phyloP scores from a whole-genome alignment of 1,139 yeast species.

The Candida gigantensis region DNA sequence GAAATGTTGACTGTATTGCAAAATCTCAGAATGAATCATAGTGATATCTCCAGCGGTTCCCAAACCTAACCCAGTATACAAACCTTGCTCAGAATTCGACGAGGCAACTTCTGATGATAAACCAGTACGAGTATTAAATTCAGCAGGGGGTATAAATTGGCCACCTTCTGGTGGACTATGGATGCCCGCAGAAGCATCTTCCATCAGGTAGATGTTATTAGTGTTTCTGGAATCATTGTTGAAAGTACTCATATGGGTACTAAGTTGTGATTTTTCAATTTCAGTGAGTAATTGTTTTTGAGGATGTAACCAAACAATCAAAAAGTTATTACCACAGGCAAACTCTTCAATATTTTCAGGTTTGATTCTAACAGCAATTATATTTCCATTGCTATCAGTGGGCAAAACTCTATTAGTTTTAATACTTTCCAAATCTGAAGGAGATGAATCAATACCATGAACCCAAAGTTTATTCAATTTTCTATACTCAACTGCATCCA shows the following conservation, averaged over 20 bases:
- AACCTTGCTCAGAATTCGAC: constrained; percentile 14
- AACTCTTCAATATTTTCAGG: constrained; percentile 32
- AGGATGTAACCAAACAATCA: constrained; percentile 36
- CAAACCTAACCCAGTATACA: constrained; percentile 30
- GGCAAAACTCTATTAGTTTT: constrained; percentile 8
- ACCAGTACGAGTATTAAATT: constrained; percentile 11
- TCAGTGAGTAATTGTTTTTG: constrained; percentile 27
- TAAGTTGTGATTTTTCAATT: constrained; percentile 13
- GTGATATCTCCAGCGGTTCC: constrained; percentile 46
- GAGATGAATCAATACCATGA: constrained; percentile 24
- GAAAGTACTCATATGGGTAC: constrained; percentile 16
- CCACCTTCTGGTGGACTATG: constrained; percentile 6
- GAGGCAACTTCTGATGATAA: constrained; percentile 15
- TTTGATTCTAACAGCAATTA: constrained; percentile 14
- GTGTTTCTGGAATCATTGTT: constrained; percentile 14
- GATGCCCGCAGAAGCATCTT: constrained; percentile 3
- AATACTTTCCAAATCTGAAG: constrained; percentile 19
- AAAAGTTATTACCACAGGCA: constrained; percentile 32
- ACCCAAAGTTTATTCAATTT: constrained; percentile 33
- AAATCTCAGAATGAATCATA: constrained; percentile 42
- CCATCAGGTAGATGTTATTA: constrained; percentile 9
- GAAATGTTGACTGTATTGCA: constrained; percentile 17
- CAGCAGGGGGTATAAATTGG: constrained; percentile 12
- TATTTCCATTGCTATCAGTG: constrained; percentile 6
- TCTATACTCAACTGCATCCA: constrained; percentile 31